Conservation (phyloP, 192 early-diverging fungal genomes). For the Linnemannia elongata region DNA sequence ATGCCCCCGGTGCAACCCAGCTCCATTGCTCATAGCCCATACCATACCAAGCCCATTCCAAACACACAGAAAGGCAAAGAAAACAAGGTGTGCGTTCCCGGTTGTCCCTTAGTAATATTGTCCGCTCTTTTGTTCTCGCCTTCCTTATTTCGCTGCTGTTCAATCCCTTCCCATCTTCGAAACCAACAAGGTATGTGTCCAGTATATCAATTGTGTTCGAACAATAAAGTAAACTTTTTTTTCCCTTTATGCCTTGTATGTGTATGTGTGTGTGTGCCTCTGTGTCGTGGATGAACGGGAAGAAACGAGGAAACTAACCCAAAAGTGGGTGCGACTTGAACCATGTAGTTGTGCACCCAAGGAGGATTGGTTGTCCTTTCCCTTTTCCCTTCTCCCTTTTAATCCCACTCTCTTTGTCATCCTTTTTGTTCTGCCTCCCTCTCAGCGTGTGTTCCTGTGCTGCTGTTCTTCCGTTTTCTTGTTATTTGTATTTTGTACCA, state of each 20-base stretch:
- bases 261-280: no score
- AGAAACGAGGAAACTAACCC: background rate
- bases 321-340: background rate
- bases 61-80: no score
- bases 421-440: no score
- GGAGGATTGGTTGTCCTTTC: no score
- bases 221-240: background rate
- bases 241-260: background rate
- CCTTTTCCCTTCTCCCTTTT: no score
- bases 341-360: background rate
- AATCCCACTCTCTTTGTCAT: background rate
- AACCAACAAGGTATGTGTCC: background rate
- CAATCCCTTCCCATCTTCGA: background rate
- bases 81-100: background rate
- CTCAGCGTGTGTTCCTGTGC: no score
- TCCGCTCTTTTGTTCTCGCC: background rate
- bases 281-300: slow-evolving; percentile 5
- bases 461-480: background rate
- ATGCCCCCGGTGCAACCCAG: background rate
- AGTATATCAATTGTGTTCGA: background rate
- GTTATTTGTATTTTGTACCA: background rate
- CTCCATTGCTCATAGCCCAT: background rate
- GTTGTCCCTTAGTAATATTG: background rate
- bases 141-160: background rate
- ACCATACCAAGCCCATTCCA: background rate